Conservation (phyloP, 2,329 filamentous ascomycete species). For the Elsinoe arachidis region DNA sequence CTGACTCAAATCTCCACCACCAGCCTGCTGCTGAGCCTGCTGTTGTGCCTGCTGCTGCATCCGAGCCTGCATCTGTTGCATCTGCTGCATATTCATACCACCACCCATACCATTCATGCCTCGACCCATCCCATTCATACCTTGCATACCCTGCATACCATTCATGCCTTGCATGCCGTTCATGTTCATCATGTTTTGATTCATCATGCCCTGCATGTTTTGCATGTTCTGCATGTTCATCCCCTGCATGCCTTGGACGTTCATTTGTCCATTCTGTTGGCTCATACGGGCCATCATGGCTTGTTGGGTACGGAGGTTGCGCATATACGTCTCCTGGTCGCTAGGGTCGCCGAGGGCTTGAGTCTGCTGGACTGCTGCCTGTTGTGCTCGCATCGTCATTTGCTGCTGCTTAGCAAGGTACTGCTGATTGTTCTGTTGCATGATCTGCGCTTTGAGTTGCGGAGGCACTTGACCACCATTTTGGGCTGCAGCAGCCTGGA, state of each 20-base stretch:
- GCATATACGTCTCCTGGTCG: slow-evolving; percentile 30
- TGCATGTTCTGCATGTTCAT: slow-evolving; percentile 11
- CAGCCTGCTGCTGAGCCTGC: slow-evolving; percentile 17
- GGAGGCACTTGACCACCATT: slow-evolving; percentile 17
- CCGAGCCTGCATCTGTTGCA: slow-evolving; percentile 20
- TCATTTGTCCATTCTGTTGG: slow-evolving; percentile 12
- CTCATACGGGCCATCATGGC: slow-evolving; percentile 20
- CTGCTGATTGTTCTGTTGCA: slow-evolving; percentile 20
- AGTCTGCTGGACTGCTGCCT: slow-evolving; percentile 11
- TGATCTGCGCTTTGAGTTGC: slow-evolving; percentile 25
- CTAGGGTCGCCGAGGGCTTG: slow-evolving; percentile 19
- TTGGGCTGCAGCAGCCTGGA: slow-evolving; percentile 7
- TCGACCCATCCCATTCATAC: slow-evolving; percentile 20
- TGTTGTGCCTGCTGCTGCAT: slow-evolving; percentile 15
- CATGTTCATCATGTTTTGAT: slow-evolving; percentile 1
- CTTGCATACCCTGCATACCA: slow-evolving; percentile 18
- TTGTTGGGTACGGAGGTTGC: slow-evolving; percentile 24
- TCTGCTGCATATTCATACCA: slow-evolving; percentile 14
- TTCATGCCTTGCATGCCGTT: slow-evolving; percentile 9
- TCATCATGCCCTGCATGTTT: slow-evolving; percentile 7
- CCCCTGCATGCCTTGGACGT: slow-evolving; percentile 10
- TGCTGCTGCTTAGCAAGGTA: slow-evolving; percentile 18
- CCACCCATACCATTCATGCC: slow-evolving; percentile 15
- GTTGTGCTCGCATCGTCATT: slow-evolving; percentile 16
- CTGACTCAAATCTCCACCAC: slow-evolving; percentile 18